These are phyloP conservation scores for Meyerozyma guilliermondii DNA, from an alignment of 1,139 yeast genomes.

Conservation along the genomic window DNA sequence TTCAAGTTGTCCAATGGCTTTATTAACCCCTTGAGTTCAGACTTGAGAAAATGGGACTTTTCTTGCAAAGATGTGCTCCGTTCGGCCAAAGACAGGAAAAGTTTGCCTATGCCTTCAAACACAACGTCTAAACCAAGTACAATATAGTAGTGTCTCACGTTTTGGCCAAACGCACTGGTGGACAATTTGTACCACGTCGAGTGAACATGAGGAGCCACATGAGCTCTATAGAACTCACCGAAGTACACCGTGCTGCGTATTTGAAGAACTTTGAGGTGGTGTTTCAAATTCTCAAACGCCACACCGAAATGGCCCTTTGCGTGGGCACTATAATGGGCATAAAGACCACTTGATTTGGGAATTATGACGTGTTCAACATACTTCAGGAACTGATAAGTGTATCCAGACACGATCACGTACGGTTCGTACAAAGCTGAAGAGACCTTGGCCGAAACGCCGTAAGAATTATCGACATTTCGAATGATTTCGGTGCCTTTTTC, in stretches of 20 bases:
- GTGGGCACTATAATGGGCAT: background rate
- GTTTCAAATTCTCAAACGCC: background rate
- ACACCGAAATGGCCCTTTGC: background rate
- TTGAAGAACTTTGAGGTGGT: background rate
- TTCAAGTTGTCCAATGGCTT: constrained; percentile 14
- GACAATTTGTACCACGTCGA: background rate
- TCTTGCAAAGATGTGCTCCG: constrained; percentile 7
- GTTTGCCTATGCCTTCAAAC: constrained; percentile 1
- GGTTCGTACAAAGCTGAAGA: background rate
- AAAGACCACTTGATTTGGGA: background rate
- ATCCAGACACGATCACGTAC: background rate
- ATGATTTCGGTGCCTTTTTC: background rate
- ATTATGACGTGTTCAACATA: background rate
- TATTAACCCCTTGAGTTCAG: constrained; percentile 26
- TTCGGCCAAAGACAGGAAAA: background rate
- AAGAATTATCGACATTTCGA: background rate
- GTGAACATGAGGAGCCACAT: background rate
- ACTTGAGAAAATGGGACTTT: constrained; percentile 18
- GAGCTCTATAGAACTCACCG: background rate
- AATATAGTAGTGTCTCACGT: background rate
- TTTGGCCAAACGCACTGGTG: background rate
- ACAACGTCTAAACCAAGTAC: background rate
- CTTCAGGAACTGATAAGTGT: background rate
- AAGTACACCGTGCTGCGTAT: background rate
- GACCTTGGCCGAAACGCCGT: background rate